Base-by-base conservation (phyloP, 306 rosid species). In the Lagenaria siceraria region DNA sequence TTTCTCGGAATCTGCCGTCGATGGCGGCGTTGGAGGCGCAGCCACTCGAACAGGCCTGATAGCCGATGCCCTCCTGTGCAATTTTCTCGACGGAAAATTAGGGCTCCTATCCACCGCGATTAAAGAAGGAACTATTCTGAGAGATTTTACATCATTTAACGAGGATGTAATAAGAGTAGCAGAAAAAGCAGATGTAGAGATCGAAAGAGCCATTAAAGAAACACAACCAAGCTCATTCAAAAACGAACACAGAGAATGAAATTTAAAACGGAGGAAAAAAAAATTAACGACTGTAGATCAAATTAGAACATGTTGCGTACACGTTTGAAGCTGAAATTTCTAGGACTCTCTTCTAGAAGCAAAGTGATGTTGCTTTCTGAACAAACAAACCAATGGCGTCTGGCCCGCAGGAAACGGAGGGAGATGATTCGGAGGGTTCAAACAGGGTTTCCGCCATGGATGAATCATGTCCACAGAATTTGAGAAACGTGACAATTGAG, bases 11-110 rank as follows among this genome's bases (percentile, higher is more conserved):
- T 83, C 93, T 21, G 83, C 55, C 52, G 82, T 80, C 43, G 74
- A 24, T 6, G 81, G 82, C 14, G 77, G 27, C 19, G 90, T 86
- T 13, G 97, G 75, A 25, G 98, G 97, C 8, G 92, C 84, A 6
- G 97, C 95, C 78, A 95, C 93, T 62, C 86, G 80, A 35, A 75
- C 72, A 79, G 89, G 74, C 51, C 81, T 83, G 11, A 83, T 7
- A 49, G 17, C 78, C 31, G 63, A 72, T 35, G 85, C 54, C 81
- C 82, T 82, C 78, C 33, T n/a, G 3, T 60, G 51, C 76, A 19
- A 19, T 10, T 79, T 81, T 64, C 64, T 46, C 25, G 42, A 31
- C 14, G 59, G 74, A 12, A 77, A 76, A 56, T 60, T 63, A 64
- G 15, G 17, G 79, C 24, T 53, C 19, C 48, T 2, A n/a, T 63